These are phyloP conservation scores for Astrocystis sublimbata DNA, from an alignment of 495 filamentous ascomycete genomes.

Conservation along the genomic window DNA sequence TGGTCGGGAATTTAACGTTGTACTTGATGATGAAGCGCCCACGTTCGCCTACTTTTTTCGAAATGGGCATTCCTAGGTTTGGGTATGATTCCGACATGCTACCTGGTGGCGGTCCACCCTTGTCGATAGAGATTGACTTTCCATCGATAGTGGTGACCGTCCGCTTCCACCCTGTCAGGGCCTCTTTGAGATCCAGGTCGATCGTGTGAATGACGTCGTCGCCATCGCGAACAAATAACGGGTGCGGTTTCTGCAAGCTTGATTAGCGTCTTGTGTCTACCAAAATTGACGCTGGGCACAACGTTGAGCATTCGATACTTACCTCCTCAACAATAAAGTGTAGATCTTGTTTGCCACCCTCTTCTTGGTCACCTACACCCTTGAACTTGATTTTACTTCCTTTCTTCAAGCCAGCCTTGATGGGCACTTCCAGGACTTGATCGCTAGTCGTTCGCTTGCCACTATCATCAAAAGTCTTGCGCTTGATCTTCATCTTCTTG, in stretches of 20 bases:
- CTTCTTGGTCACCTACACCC: conserved; percentile 93
- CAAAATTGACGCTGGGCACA: neutral
- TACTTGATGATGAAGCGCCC: conserved; percentile 89
- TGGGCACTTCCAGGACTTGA: conserved; percentile 85
- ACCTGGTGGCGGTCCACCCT: conserved; percentile 80
- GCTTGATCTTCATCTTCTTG: conserved; percentile 97
- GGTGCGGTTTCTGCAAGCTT: conserved; percentile 71
- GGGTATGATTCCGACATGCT: conserved; percentile 81
- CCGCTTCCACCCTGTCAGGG: conserved; percentile 90
- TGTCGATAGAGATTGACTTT: conserved; percentile 73
- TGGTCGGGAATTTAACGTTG: conserved; percentile 86
- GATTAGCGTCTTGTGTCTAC: conserved; percentile 17
- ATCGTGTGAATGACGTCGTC: conserved; percentile 79
- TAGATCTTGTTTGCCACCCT: conserved; percentile 94
- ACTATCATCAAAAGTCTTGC: conserved; percentile 85
- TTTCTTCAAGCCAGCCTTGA: conserved; percentile 92
- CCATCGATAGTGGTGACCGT: conserved; percentile 93
- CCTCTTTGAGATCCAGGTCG: conserved; percentile 88
- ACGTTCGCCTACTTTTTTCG: conserved; percentile 74
- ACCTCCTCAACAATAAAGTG: conserved; percentile 95
- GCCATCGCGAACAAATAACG: conserved; percentile 77
- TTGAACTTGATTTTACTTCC: conserved; percentile 98
- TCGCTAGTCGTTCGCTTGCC: conserved; percentile 85
- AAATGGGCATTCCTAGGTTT: conserved; percentile 83
- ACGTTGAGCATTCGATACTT: conserved; percentile 35